Conservation (phyloP, 1,139 yeast genomes). For the Saccharomyces hybrid region DNA sequence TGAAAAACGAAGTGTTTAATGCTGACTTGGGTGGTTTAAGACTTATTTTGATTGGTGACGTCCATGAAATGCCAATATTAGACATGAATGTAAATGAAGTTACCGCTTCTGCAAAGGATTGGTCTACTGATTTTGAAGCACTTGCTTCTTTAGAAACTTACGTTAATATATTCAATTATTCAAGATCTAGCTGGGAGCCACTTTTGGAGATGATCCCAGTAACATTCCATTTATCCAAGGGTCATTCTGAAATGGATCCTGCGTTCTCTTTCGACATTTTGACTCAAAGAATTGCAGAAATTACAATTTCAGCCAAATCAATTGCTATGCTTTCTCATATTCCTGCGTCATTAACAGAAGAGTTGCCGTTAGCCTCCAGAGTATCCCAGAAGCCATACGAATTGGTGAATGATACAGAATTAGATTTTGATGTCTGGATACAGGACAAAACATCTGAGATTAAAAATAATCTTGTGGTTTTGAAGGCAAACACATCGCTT, state of each 20-base stretch:
- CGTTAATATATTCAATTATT: slow-evolving; percentile 78
- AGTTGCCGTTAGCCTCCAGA: slow-evolving; percentile 48
- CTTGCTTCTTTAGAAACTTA: slow-evolving; percentile 61
- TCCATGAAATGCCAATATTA: slow-evolving; percentile 84
- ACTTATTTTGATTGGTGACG: slow-evolving; percentile 83
- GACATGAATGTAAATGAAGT: slow-evolving; percentile 77
- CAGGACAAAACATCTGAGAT: slow-evolving; percentile 35
- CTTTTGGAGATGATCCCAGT: slow-evolving; percentile 83
- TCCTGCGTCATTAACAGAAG: slow-evolving; percentile 47
- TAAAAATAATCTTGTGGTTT: slow-evolving; percentile 29
- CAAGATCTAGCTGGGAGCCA: slow-evolving; percentile 96
- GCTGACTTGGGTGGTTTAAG: slow-evolving; percentile 77
- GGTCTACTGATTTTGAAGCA: slow-evolving; percentile 84
- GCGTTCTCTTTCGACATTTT: slow-evolving; percentile 49
- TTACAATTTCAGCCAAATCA: slow-evolving; percentile 75
- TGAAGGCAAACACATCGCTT: slow-evolving; percentile 45
- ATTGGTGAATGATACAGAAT: slow-evolving; percentile 79
- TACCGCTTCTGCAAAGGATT: slow-evolving; percentile 62
- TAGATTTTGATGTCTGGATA: slow-evolving; percentile 69
- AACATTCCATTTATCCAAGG: slow-evolving; percentile 58
- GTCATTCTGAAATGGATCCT: slow-evolving; percentile 37
- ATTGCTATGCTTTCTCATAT: slow-evolving; percentile 71
- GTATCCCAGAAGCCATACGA: slow-evolving; percentile 80
- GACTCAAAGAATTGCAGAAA: slow-evolving; percentile 68
- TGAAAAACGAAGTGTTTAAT: slow-evolving; percentile 65